Evolutionary conservation across 1,139 yeast species (phyloP), one percentile per base, ranked within the genome.

Genomic region (Taphrina sp.): DNA sequence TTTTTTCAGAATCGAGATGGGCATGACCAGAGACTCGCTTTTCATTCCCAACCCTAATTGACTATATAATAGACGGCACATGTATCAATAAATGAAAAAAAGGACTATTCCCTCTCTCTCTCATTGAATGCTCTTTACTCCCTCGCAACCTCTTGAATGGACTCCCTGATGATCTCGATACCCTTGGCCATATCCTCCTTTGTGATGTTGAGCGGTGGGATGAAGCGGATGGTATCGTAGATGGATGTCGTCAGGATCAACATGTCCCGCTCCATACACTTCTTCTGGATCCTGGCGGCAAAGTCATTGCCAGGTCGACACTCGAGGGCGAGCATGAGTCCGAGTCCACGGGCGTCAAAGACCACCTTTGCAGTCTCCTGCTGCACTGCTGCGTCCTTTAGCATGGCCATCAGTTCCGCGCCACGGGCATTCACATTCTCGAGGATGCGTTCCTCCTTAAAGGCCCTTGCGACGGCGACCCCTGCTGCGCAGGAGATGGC

Each of bases 401-500:
- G 77, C 51, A 80, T 79, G 20, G 67, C 67, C 61, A 87, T 77
- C 44, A 77, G 68, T 34, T 45, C 52, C n/a, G 34, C 37, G 26
- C 42, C 41, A 12, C 52, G 19, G 7, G 52, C 42, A 24, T 69
- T 67, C 16, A 92, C 96, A 10, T 74, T 71, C 3, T 71, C 67
- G 64, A 87, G 76, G 62, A 92, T 83, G 23, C 73, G 76, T 3
- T 76, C 71, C 52, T 82, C 72, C 12, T 89, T 76, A 49, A 92
- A 76, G 63, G 80, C 79, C 51, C 77, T 81, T 28, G 92, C 72
- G 14, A 90, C 95, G 65, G 82, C 83, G 46, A 78, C 75, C 5
- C 92, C 96, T 55, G 92, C 78, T 61, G 89, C 80, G 39, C 94
- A 76, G 1, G 89, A 97, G 61, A 92, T 74, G 47, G 97, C 96